Base-by-base conservation (phyloP, 108 stramenopile genomes). In the Schizochytrium sp. region DNA sequence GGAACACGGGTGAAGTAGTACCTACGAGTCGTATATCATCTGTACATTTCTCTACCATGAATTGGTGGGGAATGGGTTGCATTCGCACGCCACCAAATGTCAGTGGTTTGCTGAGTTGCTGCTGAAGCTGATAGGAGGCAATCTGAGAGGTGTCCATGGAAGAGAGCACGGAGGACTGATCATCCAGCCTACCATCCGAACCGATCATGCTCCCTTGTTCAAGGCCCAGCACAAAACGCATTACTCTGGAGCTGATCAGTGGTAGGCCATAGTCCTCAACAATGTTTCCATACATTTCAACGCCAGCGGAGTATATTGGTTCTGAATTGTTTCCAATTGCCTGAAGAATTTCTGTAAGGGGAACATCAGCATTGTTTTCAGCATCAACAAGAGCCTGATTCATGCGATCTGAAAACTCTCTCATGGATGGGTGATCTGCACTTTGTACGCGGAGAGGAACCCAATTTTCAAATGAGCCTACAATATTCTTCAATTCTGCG, bases 241-340 rank as follows among this genome's bases (percentile, higher is more conserved):
- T 49, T 17, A 83, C 50, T 47, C 76, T 47, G 15, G 76, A 55
- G 47, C 50, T 83, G 40, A 83, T 83, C 10, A 83, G 76, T 55
- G 76, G 76, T n/a, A 83, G 53, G 50, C 50, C 47, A 40, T 83
- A 83, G 5, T 83, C 76, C 15, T 83, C 76, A 0, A 83, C 76
- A 40, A 55, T 83, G 47, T 83, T 83, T 8, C 76, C 76, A 2
- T 83, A 83, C 17, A 83, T 53, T 53, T 83, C 76, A 42, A 83
- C 49, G 12, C 50, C 76, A 5, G 76, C 76, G 10, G 49, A n/a
- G 76, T 38, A 83, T n/a, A 83, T 47, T 5, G 64, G 44, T 44
- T 69, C 64, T 69, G 64, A 69, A 40, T 5, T 10, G 47, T 17
- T n/a, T n/a, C 76, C 76, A 53, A 83, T 38, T 0, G 47, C 10